Conservation (phyloP, 2,329 filamentous ascomycete genomes). For the Fusarium sp. region DNA sequence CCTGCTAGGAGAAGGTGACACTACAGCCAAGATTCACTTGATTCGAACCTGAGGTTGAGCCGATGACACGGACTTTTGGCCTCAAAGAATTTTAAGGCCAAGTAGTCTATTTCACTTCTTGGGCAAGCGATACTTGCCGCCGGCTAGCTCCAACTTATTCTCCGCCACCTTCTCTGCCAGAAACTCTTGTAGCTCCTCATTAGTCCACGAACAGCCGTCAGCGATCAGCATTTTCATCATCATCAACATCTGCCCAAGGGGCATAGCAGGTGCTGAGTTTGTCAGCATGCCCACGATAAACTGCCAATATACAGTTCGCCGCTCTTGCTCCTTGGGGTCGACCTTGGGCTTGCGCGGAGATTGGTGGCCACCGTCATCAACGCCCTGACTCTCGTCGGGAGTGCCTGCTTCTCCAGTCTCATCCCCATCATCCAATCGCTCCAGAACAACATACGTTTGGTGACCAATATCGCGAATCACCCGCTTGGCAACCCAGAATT, state of each 20-base stretch:
- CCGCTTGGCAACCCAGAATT: conserved; percentile 79
- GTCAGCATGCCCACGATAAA: conserved; percentile 97
- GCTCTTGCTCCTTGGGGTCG: conserved; percentile 75
- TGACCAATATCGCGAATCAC: conserved; percentile 72
- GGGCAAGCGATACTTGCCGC: conserved; percentile 78
- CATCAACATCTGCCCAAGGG: conserved; percentile 85
- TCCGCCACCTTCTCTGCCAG: conserved; percentile 82
- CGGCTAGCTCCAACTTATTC: conserved; percentile 77
- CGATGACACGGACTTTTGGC: conserved; percentile 15
- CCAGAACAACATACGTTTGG: conserved; percentile 77
- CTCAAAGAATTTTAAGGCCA: conserved; percentile 7
- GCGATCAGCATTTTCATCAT: conserved; percentile 95
- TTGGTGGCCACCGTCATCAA: conserved; percentile 51
- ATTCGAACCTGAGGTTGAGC: conserved; percentile 8
- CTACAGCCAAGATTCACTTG: conserved; percentile 33
- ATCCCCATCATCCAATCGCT: conserved; percentile 66
- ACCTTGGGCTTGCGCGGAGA: conserved; percentile 69
- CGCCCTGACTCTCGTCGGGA: conserved; percentile 43
- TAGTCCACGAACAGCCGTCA: conserved; percentile 90
- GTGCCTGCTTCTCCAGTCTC: conserved; percentile 53
- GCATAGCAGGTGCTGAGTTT: conserved; percentile 87
- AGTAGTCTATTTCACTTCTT: conserved; percentile 64
- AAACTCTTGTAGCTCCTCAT: conserved; percentile 88
- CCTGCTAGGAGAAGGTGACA: conserved; percentile 27
- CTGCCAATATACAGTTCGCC: conserved; percentile 82